A percentile compares a stretch with the other conserved stretches of the same genome.
Conservation (phyloP, 345 rosid species). For the Zanthoxylum bungeanum region DNA sequence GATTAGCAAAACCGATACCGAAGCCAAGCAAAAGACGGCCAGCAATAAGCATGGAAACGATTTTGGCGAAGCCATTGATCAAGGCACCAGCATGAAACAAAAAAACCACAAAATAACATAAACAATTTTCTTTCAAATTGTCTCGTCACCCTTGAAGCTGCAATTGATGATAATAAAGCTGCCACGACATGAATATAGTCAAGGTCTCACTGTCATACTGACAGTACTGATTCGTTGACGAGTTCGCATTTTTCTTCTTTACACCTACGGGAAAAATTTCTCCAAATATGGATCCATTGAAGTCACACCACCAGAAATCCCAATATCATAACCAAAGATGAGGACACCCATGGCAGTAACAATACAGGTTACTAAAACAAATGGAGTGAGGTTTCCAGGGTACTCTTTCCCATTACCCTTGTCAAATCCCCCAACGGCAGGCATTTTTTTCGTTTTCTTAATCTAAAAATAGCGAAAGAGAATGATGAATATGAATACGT, state of each 20-base stretch:
- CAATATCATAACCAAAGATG: slow-evolving; percentile 42
- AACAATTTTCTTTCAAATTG: slow-evolving; percentile 69
- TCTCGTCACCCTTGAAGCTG: slow-evolving; percentile 75
- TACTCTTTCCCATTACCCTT: neutral
- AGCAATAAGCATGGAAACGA: slow-evolving; percentile 85
- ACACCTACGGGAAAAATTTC: slow-evolving; percentile 73
- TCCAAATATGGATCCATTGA: slow-evolving; percentile 65
- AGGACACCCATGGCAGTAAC: slow-evolving; percentile 32
- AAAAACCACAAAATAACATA: slow-evolving; percentile 83
- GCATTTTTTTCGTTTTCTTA: no score
- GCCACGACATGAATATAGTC: slow-evolving; percentile 96
- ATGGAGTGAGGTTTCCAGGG: slow-evolving; percentile 1
- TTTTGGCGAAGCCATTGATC: slow-evolving; percentile 70
- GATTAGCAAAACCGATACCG: slow-evolving; percentile 97
- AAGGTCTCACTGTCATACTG: slow-evolving; percentile 65
- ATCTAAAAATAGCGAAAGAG: no score
- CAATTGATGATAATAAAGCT: slow-evolving; percentile 72
- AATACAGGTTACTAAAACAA: slow-evolving; percentile 7
- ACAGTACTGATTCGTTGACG: slow-evolving; percentile 66
- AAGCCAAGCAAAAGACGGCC: slow-evolving; percentile 95
- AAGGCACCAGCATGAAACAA: slow-evolving; percentile 86
- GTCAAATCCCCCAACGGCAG: neutral
- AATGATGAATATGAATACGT: no score
- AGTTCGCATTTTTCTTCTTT: slow-evolving; percentile 39
- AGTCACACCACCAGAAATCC: slow-evolving; percentile 78